These are phyloP conservation scores for Kodamaea sp. DNA, from an alignment of 1,139 yeast species.

Conservation along the genomic window DNA sequence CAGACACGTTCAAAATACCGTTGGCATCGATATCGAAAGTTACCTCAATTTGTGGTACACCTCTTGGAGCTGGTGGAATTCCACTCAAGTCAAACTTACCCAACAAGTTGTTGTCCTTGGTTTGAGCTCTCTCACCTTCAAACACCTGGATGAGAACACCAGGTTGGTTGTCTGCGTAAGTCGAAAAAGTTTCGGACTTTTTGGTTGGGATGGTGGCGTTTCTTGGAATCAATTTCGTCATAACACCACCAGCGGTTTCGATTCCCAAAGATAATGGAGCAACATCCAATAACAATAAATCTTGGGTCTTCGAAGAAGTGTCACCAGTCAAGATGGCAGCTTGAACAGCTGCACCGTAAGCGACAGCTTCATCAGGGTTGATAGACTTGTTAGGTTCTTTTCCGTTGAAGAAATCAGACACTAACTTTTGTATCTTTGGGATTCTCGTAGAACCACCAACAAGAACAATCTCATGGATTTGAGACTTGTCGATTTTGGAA, in stretches of 20 bases:
- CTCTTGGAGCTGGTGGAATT: constrained; percentile 52
- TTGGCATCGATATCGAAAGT: constrained; percentile 49
- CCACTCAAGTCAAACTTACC: constrained; percentile 51
- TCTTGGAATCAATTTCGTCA: constrained; percentile 50
- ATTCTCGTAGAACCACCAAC: constrained; percentile 95
- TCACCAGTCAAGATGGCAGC: constrained; percentile 32
- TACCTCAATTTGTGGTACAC: constrained; percentile 50
- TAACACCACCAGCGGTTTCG: constrained; percentile 51
- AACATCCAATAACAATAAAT: constrained; percentile 41
- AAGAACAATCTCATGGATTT: constrained; percentile 81
- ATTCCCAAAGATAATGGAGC: constrained; percentile 50
- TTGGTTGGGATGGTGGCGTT: constrained; percentile 50
- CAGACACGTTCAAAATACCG: constrained; percentile 49
- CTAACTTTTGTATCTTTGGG: constrained; percentile 88
- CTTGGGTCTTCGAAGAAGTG: constrained; percentile 26
- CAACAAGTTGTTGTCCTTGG: constrained; percentile 45
- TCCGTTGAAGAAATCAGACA: constrained; percentile 86
- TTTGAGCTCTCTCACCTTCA: constrained; percentile 50
- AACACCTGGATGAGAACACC: constrained; percentile 48
- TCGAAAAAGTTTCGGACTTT: constrained; percentile 49
- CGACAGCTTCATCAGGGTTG: constrained; percentile 74
- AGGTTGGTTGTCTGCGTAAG: constrained; percentile 51
- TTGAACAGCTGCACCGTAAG: constrained; percentile 65
- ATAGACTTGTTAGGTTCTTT: constrained; percentile 87
- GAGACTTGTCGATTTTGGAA: constrained; percentile 73